These are phyloP conservation scores for Penicillium alfredii DNA, from an alignment of 495 filamentous ascomycete species.

Conservation along the genomic window DNA sequence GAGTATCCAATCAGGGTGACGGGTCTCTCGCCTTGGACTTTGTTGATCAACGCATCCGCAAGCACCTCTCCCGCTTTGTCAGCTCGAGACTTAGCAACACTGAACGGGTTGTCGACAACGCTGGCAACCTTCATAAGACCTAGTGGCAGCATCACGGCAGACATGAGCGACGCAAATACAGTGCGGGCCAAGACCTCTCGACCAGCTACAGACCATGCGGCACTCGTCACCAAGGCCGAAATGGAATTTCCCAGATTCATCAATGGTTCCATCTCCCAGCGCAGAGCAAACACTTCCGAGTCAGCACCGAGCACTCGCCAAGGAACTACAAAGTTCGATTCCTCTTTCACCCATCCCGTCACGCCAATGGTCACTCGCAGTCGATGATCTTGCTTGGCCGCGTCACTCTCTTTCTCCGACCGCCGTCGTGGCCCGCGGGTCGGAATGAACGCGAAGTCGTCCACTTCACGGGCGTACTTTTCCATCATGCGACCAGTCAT, in stretches of 20 bases:
- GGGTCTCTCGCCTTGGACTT: slow-evolving; percentile 80
- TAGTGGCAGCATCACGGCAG: slow-evolving; percentile 69
- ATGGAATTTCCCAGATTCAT: slow-evolving; percentile 72
- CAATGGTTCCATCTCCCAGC: slow-evolving; percentile 76
- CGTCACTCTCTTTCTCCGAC: slow-evolving; percentile 39
- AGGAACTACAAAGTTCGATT: slow-evolving; percentile 61
- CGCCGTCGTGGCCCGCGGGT: slow-evolving; percentile 46
- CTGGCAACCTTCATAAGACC: slow-evolving; percentile 71
- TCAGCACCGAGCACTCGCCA: slow-evolving; percentile 68
- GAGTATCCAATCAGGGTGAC: slow-evolving; percentile 87
- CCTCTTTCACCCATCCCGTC: slow-evolving; percentile 71
- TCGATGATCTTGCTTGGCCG: slow-evolving; percentile 51
- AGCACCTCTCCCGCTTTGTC: slow-evolving; percentile 84
- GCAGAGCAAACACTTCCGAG: slow-evolving; percentile 75
- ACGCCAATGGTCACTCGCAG: slow-evolving; percentile 79
- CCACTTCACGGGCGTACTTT: slow-evolving; percentile 75
- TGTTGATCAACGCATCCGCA: slow-evolving; percentile 83
- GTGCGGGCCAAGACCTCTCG: slow-evolving; percentile 72
- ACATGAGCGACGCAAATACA: slow-evolving; percentile 65
- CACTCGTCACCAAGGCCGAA: slow-evolving; percentile 64
- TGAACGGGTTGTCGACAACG: slow-evolving; percentile 88
- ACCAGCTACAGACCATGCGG: slow-evolving; percentile 72
- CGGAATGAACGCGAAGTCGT: slow-evolving; percentile 85
- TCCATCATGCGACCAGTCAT: slow-evolving; percentile 87
- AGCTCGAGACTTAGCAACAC: slow-evolving; percentile 67